Conservation (phyloP, 2,329 filamentous ascomycete species). For the Colletotrichum truncatum region DNA sequence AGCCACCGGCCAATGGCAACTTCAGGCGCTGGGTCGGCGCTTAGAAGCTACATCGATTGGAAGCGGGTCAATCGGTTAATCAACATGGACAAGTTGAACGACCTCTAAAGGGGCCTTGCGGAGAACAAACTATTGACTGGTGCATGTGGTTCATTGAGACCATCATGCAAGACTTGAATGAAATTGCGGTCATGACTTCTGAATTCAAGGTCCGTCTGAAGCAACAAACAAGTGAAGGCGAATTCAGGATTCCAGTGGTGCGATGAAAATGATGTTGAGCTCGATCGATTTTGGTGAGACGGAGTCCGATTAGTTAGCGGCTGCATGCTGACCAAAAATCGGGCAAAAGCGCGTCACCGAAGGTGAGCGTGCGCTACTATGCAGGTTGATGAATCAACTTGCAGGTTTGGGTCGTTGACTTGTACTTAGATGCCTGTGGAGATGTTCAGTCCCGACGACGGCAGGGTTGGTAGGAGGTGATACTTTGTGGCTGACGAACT, state of each 20-base stretch:
- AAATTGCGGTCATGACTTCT: constrained; percentile 18
- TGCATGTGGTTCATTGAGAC: constrained; percentile 8
- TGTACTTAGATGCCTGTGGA: too few relatives aligned
- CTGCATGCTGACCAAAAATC: too few relatives aligned
- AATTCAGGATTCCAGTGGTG: neutral
- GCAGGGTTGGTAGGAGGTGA: neutral
- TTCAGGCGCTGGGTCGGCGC: constrained; percentile 32
- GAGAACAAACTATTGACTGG: constrained; percentile 20
- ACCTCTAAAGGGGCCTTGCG: constrained; percentile 20
- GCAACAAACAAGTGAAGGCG: neutral
- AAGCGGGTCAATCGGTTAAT: constrained; percentile 14
- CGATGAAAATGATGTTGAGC: neutral
- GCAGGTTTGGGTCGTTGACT: too few relatives aligned
- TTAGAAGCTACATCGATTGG: constrained; percentile 32
- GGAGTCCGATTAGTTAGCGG: neutral
- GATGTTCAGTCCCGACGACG: neutral
- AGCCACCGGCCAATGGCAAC: constrained; percentile 27
- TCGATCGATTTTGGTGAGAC: neutral
- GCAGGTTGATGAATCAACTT: too few relatives aligned
- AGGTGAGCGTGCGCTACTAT: too few relatives aligned
- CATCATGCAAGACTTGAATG: neutral
- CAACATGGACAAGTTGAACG: neutral
- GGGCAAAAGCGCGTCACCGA: too few relatives aligned
- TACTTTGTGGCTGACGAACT: neutral
- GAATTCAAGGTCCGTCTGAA: neutral